Conservation (phyloP, 441 rosid genomes). For the Brassica hybrid region DNA sequence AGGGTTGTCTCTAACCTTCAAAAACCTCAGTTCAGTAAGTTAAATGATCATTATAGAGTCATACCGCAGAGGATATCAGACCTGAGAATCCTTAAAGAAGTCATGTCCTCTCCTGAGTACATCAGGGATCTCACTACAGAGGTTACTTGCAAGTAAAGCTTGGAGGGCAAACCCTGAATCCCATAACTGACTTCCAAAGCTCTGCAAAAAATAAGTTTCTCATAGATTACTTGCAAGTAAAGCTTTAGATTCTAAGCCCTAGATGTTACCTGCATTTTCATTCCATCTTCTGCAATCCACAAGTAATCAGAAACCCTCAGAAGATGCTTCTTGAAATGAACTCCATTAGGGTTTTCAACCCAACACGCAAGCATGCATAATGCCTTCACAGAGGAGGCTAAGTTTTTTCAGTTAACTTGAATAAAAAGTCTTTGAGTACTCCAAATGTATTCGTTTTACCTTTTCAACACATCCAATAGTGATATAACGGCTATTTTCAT, state of each 20-base stretch:
- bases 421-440: constrained; percentile 4
- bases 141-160: constrained; percentile 56
- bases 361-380: constrained; percentile 66
- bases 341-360: constrained; percentile 62
- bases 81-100: constrained; percentile 53
- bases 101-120: constrained; percentile 59
- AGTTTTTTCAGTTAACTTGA: constrained; percentile 19
- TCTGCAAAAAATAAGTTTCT: constrained; percentile 35
- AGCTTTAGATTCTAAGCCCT: constrained; percentile 6
- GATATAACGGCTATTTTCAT: constrained; percentile 61
- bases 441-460: constrained; percentile 33
- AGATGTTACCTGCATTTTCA: constrained; percentile 47
- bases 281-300: constrained; percentile 52
- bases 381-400: constrained; percentile 20
- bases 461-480: constrained; percentile 65
- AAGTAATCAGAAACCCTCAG: constrained; percentile 45
- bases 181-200: constrained; percentile 67
- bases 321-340: constrained; percentile 56
- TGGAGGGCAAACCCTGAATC: constrained; percentile 58
- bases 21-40: constrained; percentile 13
- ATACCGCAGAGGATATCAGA: constrained; percentile 10
- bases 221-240: constrained; percentile 1
- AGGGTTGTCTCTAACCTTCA: constrained; percentile 59
- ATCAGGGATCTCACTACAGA: constrained; percentile 48
- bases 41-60: constrained; percentile 5